Percentiles rank a stretch among this genome's conserved stretches.
phyloP scores from a whole-genome alignment of 352 stramenopile species.

The Globisporangium viniferum region DNA sequence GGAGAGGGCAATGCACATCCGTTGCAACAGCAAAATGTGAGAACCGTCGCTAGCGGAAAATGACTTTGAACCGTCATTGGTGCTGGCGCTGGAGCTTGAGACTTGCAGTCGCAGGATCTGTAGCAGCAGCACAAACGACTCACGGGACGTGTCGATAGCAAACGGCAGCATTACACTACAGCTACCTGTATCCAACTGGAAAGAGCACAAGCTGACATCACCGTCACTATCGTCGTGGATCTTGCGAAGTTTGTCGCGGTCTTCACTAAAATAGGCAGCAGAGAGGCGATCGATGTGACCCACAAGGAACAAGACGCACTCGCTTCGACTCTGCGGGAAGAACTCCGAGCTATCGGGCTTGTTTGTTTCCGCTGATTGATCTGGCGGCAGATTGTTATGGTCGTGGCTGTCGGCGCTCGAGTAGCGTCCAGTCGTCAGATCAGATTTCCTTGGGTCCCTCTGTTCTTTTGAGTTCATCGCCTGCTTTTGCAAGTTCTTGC shows the following conservation, averaged over 20 bases:
- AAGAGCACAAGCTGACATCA: background rate
- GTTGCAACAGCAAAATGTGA: background rate
- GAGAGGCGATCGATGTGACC: constrained; percentile 45
- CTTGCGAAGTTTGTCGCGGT: background rate
- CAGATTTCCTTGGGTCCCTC: background rate
- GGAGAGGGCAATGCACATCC: constrained; percentile 28
- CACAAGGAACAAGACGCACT: constrained; percentile 36
- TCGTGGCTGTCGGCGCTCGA: too few species aligned
- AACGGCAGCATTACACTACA: constrained; percentile 29
- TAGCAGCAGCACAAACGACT: constrained; percentile 26
- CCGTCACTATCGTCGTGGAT: background rate
- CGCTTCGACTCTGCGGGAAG: constrained; percentile 10
- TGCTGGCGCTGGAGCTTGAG: background rate
- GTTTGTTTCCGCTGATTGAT: background rate
- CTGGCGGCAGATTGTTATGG: background rate
- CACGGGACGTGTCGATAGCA: constrained; percentile 33
- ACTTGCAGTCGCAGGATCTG: constrained; percentile 23
- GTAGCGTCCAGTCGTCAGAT: too few species aligned
- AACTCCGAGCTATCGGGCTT: background rate
- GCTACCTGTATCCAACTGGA: background rate
- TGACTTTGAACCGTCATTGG: background rate
- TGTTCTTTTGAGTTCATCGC: background rate
- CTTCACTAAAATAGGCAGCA: constrained; percentile 23
- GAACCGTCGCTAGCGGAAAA: background rate
- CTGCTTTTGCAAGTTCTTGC: constrained; percentile 9